Evolutionary conservation across 108 stramenopile species (phyloP).

Genomic region (Skeletonema costatum): DNA sequence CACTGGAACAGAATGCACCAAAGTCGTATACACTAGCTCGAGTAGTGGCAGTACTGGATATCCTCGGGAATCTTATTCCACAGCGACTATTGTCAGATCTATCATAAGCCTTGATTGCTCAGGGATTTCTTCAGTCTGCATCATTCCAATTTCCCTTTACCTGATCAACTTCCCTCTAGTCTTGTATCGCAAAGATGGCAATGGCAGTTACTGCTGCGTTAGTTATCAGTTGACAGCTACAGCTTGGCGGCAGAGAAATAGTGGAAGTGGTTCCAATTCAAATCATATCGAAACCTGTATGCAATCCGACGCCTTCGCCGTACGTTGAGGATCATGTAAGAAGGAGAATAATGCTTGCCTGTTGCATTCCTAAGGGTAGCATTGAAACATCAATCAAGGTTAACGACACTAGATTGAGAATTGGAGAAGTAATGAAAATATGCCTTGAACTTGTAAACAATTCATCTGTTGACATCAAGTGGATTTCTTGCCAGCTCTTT

Average conservation of each 20-base stretch:
- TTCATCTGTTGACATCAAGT: neutral
- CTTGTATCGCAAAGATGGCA: constrained; percentile 1
- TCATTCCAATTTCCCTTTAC: constrained; percentile 15
- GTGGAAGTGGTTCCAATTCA: neutral
- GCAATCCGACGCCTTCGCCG: neutral
- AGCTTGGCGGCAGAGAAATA: neutral
- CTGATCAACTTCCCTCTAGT: constrained; percentile 13
- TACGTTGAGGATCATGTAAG: neutral
- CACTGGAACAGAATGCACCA: neutral
- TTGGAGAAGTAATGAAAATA: constrained; percentile 10
- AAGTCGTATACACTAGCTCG: neutral
- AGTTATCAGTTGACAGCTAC: constrained; percentile 10
- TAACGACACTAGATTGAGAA: constrained; percentile 4
- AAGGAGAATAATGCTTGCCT: neutral
- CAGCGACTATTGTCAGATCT: neutral
- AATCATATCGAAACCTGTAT: constrained; percentile 7
- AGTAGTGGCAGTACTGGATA: neutral
- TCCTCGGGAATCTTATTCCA: neutral
- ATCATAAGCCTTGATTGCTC: neutral
- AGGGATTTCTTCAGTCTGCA: neutral
- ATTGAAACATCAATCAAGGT: constrained; percentile 6
- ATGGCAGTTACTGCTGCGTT: constrained; percentile 6
- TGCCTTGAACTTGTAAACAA: constrained; percentile 5
- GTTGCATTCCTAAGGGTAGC: constrained; percentile 19
- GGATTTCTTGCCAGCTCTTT: constrained; percentile 2